phyloP scores from a whole-genome alignment of 306 rosid species.

The Myrica gale region DNA sequence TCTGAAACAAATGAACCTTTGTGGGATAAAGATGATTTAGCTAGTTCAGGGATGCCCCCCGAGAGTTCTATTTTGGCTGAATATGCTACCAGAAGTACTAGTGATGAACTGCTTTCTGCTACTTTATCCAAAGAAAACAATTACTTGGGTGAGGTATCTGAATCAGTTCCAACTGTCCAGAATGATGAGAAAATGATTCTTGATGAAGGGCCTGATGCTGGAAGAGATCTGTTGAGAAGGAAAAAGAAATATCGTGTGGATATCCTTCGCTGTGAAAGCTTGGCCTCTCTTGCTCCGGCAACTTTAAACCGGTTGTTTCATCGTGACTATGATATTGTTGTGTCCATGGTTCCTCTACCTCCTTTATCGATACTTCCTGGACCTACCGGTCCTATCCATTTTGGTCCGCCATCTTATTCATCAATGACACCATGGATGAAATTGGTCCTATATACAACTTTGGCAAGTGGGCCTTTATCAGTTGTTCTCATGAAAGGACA shows the following conservation, averaged over 20 bases:
- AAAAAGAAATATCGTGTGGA: constrained; percentile 77
- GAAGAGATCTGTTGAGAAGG: constrained; percentile 50
- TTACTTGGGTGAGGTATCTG: constrained; percentile 35
- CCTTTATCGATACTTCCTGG: constrained; percentile 85
- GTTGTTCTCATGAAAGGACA: constrained; percentile 96
- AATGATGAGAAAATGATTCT: constrained; percentile 41
- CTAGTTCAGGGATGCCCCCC: constrained; percentile 31
- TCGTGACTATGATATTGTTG: constrained; percentile 93
- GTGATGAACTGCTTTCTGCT: constrained; percentile 40
- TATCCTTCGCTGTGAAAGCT: constrained; percentile 92
- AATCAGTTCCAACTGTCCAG: constrained; percentile 34
- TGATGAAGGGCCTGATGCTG: constrained; percentile 53
- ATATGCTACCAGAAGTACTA: constrained; percentile 34
- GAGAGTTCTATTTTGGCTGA: constrained; percentile 46
- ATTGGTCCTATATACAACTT: constrained; percentile 75
- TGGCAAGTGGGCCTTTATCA: constrained; percentile 78
- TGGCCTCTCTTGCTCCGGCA: constrained; percentile 89
- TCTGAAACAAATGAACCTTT: constrained; percentile 29
- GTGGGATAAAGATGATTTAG: constrained; percentile 31
- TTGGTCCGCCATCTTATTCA: constrained; percentile 94
- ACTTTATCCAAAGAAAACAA: constrained; percentile 37
- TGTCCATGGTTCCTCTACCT: constrained; percentile 92
- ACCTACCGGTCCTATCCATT: constrained; percentile 77
- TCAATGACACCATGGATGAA: constrained; percentile 99
- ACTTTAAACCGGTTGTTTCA: constrained; percentile 76